Percentiles rank a stretch among this genome's conserved stretches.
phyloP scores from a whole-genome alignment of 192 early-diverging fungal species.

The Coemansia sp. region DNA sequence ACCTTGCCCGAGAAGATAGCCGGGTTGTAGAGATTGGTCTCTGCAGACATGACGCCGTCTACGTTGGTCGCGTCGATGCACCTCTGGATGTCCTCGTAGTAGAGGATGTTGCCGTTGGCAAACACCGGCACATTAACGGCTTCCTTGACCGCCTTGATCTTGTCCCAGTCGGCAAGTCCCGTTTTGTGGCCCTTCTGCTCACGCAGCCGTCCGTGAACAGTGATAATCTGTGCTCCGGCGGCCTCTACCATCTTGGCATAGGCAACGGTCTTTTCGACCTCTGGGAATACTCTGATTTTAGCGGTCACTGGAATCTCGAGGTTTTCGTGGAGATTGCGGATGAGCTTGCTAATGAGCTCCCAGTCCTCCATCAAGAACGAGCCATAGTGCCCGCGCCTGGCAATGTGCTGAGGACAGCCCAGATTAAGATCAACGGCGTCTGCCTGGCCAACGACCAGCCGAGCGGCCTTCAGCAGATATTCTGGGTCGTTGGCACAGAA shows the following conservation, averaged over 20 bases:
- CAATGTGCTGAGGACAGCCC: slow-evolving; percentile 96
- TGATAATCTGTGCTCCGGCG: slow-evolving; percentile 87
- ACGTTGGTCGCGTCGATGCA: slow-evolving; percentile 82
- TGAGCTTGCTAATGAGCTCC: slow-evolving; percentile 62
- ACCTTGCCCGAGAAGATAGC: slow-evolving; percentile 71
- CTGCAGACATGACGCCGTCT: slow-evolving; percentile 94
- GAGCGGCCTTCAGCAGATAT: slow-evolving; percentile 74
- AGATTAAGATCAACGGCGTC: slow-evolving; percentile 95
- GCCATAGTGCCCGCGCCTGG: slow-evolving; percentile 86
- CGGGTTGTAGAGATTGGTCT: slow-evolving; percentile 84
- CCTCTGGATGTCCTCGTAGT: slow-evolving; percentile 80
- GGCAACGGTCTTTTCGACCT: slow-evolving; percentile 82
- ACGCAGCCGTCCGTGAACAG: slow-evolving; percentile 90
- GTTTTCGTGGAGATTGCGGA: slow-evolving; percentile 74
- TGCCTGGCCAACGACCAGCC: slow-evolving; percentile 74
- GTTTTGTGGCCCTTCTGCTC: slow-evolving; percentile 98
- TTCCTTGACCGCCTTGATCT: slow-evolving; percentile 81
- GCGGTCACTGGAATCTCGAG: slow-evolving; percentile 88
- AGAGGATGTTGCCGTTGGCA: slow-evolving; percentile 98
- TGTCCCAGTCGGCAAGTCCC: slow-evolving; percentile 93
- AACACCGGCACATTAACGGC: slow-evolving; percentile 86
- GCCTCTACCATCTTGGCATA: slow-evolving; percentile 97
- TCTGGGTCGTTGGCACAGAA: slow-evolving; percentile 98
- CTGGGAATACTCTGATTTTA: slow-evolving; percentile 91
- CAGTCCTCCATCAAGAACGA: slow-evolving; percentile 94